A percentile compares a stretch with the other conserved stretches of the same genome.
Evolutionary conservation across 345 rosid genomes (phyloP).

Genomic region (Excoecaria cochinchinensis): DNA sequence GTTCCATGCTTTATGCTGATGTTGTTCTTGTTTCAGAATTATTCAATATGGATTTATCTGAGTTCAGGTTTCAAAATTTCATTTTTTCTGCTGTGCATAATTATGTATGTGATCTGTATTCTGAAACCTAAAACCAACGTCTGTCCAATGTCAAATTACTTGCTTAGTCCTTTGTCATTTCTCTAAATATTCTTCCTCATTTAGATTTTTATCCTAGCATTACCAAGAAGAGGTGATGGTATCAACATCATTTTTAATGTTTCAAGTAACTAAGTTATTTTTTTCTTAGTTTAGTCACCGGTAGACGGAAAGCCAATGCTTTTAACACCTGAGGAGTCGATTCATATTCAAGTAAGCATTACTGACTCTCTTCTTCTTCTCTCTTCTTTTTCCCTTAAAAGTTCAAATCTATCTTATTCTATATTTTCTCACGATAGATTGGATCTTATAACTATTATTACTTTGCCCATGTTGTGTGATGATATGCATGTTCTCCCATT

Average conservation of each 20-base stretch:
- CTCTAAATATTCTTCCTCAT: background rate
- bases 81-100: too few species aligned
- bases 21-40: too few species aligned
- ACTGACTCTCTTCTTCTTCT: background rate
- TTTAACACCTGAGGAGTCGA: slow-evolving; percentile 82
- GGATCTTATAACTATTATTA: background rate
- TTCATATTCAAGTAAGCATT: slow-evolving; percentile 69
- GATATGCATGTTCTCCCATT: background rate
- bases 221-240: background rate
- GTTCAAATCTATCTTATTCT: background rate
- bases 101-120: too few species aligned
- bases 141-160: background rate
- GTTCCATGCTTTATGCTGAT: too few species aligned
- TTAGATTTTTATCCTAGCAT: slow-evolving; percentile 6
- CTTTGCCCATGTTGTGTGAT: background rate
- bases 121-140: background rate
- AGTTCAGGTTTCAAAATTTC: too few species aligned
- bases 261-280: slow-evolving; percentile 21
- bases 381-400: background rate
- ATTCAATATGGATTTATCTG: too few species aligned
- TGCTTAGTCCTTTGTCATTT: background rate
- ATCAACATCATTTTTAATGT: slow-evolving; percentile 4
- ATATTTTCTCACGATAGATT: background rate
- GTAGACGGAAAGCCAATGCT: slow-evolving; percentile 84
- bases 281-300: slow-evolving; percentile 60